Evolutionary conservation across 2,329 filamentous ascomycete genomes (phyloP).

Genomic region (Bertia moriformis): DNA sequence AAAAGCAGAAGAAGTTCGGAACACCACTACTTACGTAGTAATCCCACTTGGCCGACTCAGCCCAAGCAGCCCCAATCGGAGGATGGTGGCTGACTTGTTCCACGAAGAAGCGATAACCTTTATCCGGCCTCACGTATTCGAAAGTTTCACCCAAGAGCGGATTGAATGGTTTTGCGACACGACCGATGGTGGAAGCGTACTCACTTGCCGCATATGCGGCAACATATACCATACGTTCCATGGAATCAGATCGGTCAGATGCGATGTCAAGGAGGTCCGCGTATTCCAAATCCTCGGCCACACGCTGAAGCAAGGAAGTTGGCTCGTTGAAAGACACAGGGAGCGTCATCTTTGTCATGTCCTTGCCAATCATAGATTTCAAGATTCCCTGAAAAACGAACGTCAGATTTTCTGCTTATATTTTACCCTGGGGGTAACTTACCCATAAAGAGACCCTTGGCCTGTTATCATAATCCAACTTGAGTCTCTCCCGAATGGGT

Average conservation of each 20-base stretch:
- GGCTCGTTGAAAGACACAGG: constrained; percentile 98
- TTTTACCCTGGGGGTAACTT: constrained; percentile 19
- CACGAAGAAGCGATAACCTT: constrained; percentile 95
- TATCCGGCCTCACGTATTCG: constrained; percentile 88
- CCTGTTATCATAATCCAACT: constrained; percentile 80
- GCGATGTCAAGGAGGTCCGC: constrained; percentile 81
- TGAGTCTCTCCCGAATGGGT: constrained; percentile 62
- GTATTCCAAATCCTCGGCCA: constrained; percentile 97
- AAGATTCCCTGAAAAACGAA: constrained; percentile 58
- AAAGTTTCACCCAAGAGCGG: constrained; percentile 91
- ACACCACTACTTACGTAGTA: constrained; percentile 33
- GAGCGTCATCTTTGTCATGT: constrained; percentile 99
- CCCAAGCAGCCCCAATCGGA: constrained; percentile 82
- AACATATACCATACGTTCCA: constrained; percentile 85
- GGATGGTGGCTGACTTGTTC: constrained; percentile 98
- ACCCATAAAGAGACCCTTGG: constrained; percentile 95
- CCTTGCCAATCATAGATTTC: constrained; percentile 99
- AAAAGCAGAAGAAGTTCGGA: neutral
- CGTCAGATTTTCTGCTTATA: constrained; percentile 5
- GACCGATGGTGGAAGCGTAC: constrained; percentile 90
- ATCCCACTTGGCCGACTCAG: constrained; percentile 85
- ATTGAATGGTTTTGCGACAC: constrained; percentile 96
- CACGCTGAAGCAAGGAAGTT: constrained; percentile 84
- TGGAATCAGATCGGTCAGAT: constrained; percentile 70
- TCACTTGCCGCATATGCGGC: constrained; percentile 91